Percentiles rank a stretch among this genome's conserved stretches.
These are phyloP conservation scores for Colletotrichum echinochloae DNA, from an alignment of 2,329 filamentous ascomycete genomes.

Conservation along the genomic window DNA sequence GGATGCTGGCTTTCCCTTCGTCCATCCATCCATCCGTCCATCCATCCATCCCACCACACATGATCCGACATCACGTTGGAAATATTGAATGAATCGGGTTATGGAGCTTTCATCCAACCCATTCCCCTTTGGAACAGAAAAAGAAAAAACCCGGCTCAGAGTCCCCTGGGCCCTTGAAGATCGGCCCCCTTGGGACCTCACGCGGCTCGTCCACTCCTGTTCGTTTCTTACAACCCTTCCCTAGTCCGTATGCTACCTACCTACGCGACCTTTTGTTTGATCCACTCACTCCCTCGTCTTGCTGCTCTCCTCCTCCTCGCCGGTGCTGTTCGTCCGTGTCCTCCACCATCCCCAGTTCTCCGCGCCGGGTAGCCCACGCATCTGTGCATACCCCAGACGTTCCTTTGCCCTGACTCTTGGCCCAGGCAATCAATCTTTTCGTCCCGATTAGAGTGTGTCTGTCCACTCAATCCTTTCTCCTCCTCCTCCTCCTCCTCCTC, in stretches of 20 bases:
- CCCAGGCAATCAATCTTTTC: constrained; percentile 26
- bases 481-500: background rate
- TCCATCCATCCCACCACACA: constrained; percentile 28
- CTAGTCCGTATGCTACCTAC: constrained; percentile 3
- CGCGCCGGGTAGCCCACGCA: constrained; percentile 29
- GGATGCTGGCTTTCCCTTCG: background rate
- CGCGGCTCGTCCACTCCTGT: constrained; percentile 9
- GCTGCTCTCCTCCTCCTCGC: constrained; percentile 6
- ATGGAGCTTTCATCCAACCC: constrained; percentile 27
- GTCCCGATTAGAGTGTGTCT: constrained; percentile 27
- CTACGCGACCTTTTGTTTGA: constrained; percentile 22
- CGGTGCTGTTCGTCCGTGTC: background rate
- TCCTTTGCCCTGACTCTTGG: constrained; percentile 33
- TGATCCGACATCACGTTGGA: constrained; percentile 30
- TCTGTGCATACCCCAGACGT: constrained; percentile 38
- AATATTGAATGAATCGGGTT: constrained; percentile 30
- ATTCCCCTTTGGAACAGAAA: constrained; percentile 33
- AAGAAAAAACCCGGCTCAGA: constrained; percentile 14
- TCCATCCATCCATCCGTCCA: constrained; percentile 23
- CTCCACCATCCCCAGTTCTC: constrained; percentile 36
- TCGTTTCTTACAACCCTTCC: background rate
- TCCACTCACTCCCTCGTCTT: constrained; percentile 39
- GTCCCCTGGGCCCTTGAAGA: constrained; percentile 33
- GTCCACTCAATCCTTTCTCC: constrained; percentile 15
- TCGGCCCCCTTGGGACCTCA: constrained; percentile 35